Percentiles rank a stretch among this genome's conserved stretches.
Evolutionary conservation across 257 asterid species (phyloP).

Genomic region (Jacaranda mimosifolia): DNA sequence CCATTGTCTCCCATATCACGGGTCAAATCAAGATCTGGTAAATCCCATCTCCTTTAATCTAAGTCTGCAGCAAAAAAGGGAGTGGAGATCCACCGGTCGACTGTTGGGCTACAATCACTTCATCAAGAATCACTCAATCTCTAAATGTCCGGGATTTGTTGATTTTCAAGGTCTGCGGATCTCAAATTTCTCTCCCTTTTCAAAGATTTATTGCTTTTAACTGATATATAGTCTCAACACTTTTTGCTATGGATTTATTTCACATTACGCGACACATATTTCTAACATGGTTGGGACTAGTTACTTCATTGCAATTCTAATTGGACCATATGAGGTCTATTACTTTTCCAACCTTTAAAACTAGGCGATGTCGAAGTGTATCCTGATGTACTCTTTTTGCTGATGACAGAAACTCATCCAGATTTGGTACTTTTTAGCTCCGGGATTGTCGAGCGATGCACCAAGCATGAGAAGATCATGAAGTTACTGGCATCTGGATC

Average conservation of each 20-base stretch:
- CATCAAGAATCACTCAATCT: slow-evolving; percentile 42
- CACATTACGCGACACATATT: not conserved
- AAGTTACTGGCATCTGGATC: slow-evolving; percentile 68
- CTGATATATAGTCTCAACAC: not conserved
- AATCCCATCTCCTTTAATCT: slow-evolving; percentile 45
- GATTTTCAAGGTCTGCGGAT: slow-evolving; percentile 66
- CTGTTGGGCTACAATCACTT: slow-evolving; percentile 45
- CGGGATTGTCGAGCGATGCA: slow-evolving; percentile 70
- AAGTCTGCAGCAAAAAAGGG: slow-evolving; percentile 50
- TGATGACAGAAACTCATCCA: slow-evolving; percentile 54
- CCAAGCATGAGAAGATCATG: slow-evolving; percentile 62
- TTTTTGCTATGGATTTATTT: not conserved
- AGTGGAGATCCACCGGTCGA: slow-evolving; percentile 54
- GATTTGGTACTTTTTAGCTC: slow-evolving; percentile 54
- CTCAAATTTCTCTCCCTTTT: slow-evolving; percentile 7
- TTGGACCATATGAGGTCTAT: no score
- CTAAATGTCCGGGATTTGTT: slow-evolving; percentile 43
- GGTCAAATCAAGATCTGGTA: slow-evolving; percentile 51
- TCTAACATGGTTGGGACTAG: not conserved
- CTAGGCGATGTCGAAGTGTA: slow-evolving; percentile 8
- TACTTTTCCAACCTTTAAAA: not conserved
- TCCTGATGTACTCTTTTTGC: slow-evolving; percentile 30
- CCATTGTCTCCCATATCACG: slow-evolving; percentile 47
- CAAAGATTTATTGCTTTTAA: slow-evolving; percentile 19
- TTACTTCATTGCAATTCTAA: not conserved